Evolutionary conservation across 441 rosid genomes (phyloP).

Genomic region (Syzygium syzygioides): DNA sequence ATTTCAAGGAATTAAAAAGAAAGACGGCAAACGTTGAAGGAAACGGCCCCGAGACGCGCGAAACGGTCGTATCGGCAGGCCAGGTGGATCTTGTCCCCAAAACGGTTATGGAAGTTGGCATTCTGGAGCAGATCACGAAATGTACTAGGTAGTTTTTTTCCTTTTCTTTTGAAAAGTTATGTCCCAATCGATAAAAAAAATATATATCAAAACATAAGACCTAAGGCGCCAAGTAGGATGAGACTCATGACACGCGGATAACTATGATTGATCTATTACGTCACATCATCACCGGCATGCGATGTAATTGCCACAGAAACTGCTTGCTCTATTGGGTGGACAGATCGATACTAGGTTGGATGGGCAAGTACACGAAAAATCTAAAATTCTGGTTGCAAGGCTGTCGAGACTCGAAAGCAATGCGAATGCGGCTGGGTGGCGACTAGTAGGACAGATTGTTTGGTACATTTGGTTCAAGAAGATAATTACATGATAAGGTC

Average conservation of each 20-base stretch:
- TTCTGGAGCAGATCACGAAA: not conserved
- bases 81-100: conserved; percentile 42
- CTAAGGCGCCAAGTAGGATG: not conserved
- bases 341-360: not conserved
- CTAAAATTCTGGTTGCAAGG: not conserved
- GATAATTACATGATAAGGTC: not conserved
- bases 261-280: rapidly evolving
- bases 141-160: not conserved
- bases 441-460: not conserved
- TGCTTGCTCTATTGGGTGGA: not conserved
- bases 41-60: conserved; percentile 14
- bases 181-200: not conserved
- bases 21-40: not conserved
- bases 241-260: rapidly evolving
- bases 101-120: not conserved
- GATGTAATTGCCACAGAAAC: not conserved
- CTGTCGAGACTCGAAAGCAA: not conserved
- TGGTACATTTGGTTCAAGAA: not conserved
- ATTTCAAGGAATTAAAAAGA: not conserved
- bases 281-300: rapidly evolving
- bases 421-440: not conserved
- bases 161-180: not conserved
- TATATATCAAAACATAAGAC: not conserved
- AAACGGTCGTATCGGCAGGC: conserved; percentile 44
- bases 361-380: not conserved